phyloP scores from a whole-genome alignment of 1,284 basidiomycete genomes.

The Moesziomyces parantarcticus region DNA sequence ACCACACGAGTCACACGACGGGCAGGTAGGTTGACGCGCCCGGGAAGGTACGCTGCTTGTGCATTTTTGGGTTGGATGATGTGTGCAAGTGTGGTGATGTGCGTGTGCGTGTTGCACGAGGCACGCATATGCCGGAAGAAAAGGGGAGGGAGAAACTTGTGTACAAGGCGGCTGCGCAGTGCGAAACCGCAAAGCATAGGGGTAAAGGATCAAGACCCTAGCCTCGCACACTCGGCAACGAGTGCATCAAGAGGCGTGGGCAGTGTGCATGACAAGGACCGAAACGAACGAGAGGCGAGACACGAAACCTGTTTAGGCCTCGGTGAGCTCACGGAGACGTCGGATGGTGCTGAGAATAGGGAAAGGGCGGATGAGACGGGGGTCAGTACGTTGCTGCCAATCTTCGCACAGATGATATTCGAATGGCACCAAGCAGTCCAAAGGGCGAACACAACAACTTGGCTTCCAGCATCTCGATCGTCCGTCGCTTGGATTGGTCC shows the following conservation, averaged over 20 bases:
- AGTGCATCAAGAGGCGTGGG: not conserved
- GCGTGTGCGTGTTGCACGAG: slow-evolving; percentile 1
- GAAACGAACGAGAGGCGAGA: slow-evolving; percentile 1
- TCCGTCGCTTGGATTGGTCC: too few relatives aligned
- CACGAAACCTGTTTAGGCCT: slow-evolving; percentile 56
- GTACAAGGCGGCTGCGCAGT: slow-evolving; percentile 34
- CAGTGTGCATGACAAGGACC: not conserved
- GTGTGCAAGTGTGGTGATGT: slow-evolving; percentile 22
- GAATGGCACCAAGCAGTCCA: not conserved
- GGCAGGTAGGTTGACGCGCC: not conserved
- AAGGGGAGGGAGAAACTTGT: slow-evolving; percentile 21
- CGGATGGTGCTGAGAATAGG: slow-evolving; percentile 64
- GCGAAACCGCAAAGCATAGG: slow-evolving; percentile 16
- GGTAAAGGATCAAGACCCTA: not conserved
- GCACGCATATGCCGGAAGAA: not conserved
- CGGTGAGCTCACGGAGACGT: slow-evolving; percentile 68
- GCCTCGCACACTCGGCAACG: slow-evolving; percentile 13
- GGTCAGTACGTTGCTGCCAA: slow-evolving; percentile 12
- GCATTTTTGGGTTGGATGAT: slow-evolving; percentile 5
- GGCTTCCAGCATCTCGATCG: too few relatives aligned
- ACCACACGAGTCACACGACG: not conserved
- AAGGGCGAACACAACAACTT: too few relatives aligned
- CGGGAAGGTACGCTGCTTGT: not conserved
- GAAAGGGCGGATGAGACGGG: not conserved
- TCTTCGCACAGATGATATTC: not conserved